Evolutionary conservation across 768 basidiomycete species (phyloP).

Genomic region (Cubamyces lactineus): DNA sequence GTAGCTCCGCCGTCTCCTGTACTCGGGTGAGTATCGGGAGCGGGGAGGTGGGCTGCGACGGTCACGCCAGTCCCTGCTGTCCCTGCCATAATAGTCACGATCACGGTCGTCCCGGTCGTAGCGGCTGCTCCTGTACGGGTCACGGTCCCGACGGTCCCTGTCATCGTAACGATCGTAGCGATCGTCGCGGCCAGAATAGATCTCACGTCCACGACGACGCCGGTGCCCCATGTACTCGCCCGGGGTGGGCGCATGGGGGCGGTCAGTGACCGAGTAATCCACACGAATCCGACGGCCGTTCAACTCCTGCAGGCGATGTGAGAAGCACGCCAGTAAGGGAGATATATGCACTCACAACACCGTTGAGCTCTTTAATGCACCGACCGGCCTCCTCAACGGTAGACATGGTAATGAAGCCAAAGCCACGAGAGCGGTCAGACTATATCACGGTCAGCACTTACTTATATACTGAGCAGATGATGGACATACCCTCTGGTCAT

Average conservation of each 20-base stretch:
- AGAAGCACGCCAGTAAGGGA: background rate
- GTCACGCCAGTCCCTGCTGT: conserved; percentile 78
- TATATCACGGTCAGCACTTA: conserved; percentile 35
- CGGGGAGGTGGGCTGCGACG: conserved; percentile 73
- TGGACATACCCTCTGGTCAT: conserved; percentile 87
- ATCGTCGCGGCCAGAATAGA: conserved; percentile 38
- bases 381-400: conserved; percentile 84
- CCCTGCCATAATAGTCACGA: conserved; percentile 63
- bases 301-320: conserved; percentile 61
- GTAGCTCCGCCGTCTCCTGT: conserved; percentile 74
- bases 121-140: conserved; percentile 43
- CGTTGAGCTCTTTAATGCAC: conserved; percentile 91
- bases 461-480: background rate
- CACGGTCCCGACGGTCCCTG: conserved; percentile 51
- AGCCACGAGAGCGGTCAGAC: conserved; percentile 96
- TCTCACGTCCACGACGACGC: conserved; percentile 52
- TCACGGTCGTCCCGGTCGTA: conserved; percentile 53
- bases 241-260: conserved; percentile 94
- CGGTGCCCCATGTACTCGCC: conserved; percentile 98
- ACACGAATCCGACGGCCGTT: conserved; percentile 97
- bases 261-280: conserved; percentile 92
- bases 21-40: conserved; percentile 76
- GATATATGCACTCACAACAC: conserved; percentile 62
- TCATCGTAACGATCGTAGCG: conserved; percentile 48
- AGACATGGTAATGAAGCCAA: conserved; percentile 96